Percentiles rank a stretch among this genome's conserved stretches.
These are phyloP conservation scores for Globisporangium solare DNA, from an alignment of 352 stramenopile species.

Conservation along the genomic window DNA sequence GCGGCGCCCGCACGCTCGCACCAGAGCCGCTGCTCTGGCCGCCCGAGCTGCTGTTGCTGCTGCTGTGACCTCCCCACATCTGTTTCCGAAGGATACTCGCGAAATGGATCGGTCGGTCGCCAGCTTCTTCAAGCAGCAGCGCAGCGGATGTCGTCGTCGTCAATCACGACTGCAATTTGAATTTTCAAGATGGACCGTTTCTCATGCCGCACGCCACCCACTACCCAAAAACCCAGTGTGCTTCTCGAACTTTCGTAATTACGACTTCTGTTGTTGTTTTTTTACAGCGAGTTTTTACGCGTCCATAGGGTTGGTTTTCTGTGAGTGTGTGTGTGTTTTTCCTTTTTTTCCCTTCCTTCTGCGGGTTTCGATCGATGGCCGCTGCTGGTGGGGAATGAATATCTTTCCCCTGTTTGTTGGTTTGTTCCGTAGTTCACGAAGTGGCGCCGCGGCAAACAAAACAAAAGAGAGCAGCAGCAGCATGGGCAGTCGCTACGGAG, in stretches of 20 bases:
- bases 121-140: slow-evolving; percentile 4
- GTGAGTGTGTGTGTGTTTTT: too few relatives aligned
- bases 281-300: neutral
- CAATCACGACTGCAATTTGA: slow-evolving; percentile 8
- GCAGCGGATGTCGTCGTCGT: too few relatives aligned
- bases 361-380: slow-evolving; percentile 12
- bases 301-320: neutral
- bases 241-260: too few relatives aligned
- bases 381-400: neutral
- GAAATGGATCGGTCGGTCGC: neutral
- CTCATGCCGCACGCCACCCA: neutral
- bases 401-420: slow-evolving; percentile 6
- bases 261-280: too few relatives aligned
- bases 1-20: neutral
- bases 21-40: too few relatives aligned
- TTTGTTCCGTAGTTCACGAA: neutral
- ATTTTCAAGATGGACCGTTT: slow-evolving; percentile 6
- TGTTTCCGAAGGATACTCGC: neutral
- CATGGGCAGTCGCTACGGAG: slow-evolving; percentile 69
- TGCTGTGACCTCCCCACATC: too few relatives aligned
- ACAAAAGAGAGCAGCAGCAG: slow-evolving; percentile 2
- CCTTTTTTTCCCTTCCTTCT: neutral
- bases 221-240: neutral
- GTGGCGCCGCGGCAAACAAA: slow-evolving; percentile 1
- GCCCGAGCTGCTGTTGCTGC: neutral